phyloP scores from a whole-genome alignment of 106 monocot species.

The Xerophyta viscosa region DNA sequence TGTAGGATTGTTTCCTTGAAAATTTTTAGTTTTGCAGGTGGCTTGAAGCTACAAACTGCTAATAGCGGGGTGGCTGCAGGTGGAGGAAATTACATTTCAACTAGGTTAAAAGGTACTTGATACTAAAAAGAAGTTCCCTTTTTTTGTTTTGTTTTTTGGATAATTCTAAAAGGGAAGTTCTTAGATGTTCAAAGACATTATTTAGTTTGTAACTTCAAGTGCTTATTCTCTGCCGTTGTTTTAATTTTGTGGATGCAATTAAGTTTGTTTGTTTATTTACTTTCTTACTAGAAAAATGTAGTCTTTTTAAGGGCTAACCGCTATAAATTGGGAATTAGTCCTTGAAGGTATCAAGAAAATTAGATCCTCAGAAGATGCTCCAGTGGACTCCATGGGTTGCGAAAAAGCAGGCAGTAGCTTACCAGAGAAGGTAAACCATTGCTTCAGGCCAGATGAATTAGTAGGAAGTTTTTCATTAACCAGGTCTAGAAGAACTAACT shows the following conservation, averaged over 20 bases:
- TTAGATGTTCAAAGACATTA: no score
- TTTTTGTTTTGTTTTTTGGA: no score
- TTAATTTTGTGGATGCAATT: not conserved
- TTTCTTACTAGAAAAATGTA: not conserved
- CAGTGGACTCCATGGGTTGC: slow-evolving; percentile 95
- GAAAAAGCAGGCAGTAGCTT: slow-evolving; percentile 81
- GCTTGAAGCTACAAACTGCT: slow-evolving; percentile 8
- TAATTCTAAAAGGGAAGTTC: no score
- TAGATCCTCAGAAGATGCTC: slow-evolving; percentile 82
- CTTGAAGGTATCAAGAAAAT: slow-evolving; percentile 80
- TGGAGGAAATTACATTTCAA: slow-evolving; percentile 5
- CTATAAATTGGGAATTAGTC: slow-evolving; percentile 64
- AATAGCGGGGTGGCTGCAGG: not conserved
- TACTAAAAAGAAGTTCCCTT: not conserved
- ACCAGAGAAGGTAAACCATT: slow-evolving; percentile 94
- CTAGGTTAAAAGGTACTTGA: slow-evolving; percentile 23
- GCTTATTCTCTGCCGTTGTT: not conserved
- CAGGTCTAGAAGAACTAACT: no score
- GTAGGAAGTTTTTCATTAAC: no score
- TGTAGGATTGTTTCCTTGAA: slow-evolving; percentile 4
- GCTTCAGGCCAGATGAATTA: no score
- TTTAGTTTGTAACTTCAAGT: no score
- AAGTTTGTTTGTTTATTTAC: not conserved
- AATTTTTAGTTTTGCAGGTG: slow-evolving; percentile 4
- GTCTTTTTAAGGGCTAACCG: slow-evolving; percentile 23